Evolutionary conservation across 2,329 filamentous ascomycete species (phyloP), one percentile per base, ranked within the genome.

Genomic region (Fusarium aywerte): DNA sequence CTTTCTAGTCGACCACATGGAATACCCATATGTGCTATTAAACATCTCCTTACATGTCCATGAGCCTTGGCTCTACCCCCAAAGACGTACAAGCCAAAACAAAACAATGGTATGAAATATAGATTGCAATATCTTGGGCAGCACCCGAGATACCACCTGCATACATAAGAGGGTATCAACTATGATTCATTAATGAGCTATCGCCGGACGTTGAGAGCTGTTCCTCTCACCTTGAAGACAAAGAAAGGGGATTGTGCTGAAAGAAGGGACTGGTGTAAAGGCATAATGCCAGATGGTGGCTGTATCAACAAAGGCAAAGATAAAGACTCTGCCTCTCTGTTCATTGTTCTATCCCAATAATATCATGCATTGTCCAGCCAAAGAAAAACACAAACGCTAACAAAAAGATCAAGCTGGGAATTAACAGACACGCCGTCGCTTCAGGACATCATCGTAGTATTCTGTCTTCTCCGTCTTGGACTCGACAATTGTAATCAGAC

Each of bases 401-500:
- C 18, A 38, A 20, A 40, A 39, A 43, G 20, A 16, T 25, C 18
- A 32, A 18, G 6, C 29, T 21, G 32, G 4, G 23, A 36, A 51
- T 66, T 52, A 78, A 21, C 75, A 69, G 20, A 77, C 70, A 16
- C 75, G 69, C 15, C 73, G 67, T n/a, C 76, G 62, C 50, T 69
- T 73, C 18, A 79, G 38, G 5, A 79, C 73, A 31, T 79, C 77
- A 40, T 79, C 77, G 25, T 78, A 79, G 4, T 69, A 69, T 33
- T 68, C 67, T 56, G 77, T 70, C 74, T 79, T 78, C 44, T 73
- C 71, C 15, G 70, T 67, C 61, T 76, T 70, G 23, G 72, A 65
- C 40, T 78, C 74, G 20, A 77, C 55, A 18, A 76, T 59, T 3
- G 70, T 69, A 16, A 69, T 68, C 27, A 76, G 59, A 10, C 76